A percentile compares a stretch with the other conserved stretches of the same genome.
These are phyloP conservation scores for Colletotrichum sp. DNA, from an alignment of 2,329 filamentous ascomycete species.

Conservation along the genomic window DNA sequence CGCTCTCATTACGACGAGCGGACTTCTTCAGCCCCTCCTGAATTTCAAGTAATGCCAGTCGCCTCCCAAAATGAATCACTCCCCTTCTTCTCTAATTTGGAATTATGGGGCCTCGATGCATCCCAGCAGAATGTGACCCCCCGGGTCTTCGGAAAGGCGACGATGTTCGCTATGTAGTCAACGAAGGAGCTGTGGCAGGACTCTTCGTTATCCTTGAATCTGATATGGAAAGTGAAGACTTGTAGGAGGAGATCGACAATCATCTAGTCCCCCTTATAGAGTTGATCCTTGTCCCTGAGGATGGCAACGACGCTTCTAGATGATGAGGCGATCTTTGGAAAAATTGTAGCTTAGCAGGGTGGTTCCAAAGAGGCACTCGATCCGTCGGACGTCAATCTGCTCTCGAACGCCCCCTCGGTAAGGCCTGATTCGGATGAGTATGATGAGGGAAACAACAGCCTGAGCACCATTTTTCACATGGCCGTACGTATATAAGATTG, in stretches of 20 bases:
- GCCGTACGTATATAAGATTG: not conserved
- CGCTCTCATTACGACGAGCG: no score
- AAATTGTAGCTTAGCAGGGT: not conserved
- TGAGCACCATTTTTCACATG: not conserved
- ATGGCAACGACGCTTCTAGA: not conserved
- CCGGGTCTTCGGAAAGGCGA: not conserved
- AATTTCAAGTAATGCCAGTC: no score
- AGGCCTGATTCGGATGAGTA: not conserved
- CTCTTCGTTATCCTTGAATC: not conserved
- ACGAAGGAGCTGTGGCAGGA: not conserved
- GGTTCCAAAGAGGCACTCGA: not conserved
- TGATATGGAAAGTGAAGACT: not conserved
- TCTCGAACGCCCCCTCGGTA: not conserved
- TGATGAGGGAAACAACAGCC: not conserved
- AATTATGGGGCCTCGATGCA: accelerated
- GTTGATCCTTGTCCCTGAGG: not conserved
- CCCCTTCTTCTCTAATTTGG: no score
- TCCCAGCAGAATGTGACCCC: no score
- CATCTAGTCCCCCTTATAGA: not conserved
- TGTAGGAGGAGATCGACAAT: not conserved
- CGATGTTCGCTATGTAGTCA: not conserved
- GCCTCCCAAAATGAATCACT: no score
- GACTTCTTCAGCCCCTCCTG: no score
- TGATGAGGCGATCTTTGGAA: not conserved
- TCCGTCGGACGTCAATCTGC: not conserved